phyloP scores from a whole-genome alignment of 768 basidiomycete genomes.

The Agrocybe pediades region DNA sequence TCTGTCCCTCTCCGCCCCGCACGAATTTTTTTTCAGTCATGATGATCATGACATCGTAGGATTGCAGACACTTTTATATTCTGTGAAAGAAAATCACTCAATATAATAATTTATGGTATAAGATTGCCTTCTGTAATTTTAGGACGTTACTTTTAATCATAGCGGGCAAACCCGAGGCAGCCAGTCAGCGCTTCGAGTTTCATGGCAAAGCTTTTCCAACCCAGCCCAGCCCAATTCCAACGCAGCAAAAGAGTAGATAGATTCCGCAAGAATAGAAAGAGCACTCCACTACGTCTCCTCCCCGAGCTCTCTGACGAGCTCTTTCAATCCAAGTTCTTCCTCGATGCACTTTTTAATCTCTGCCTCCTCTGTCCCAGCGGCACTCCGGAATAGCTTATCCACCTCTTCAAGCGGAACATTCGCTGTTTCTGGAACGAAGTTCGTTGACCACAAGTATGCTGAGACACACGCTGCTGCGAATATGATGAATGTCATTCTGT shows the following conservation, averaged over 20 bases:
- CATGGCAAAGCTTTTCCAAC: too few relatives aligned
- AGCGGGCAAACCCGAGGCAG: too few relatives aligned
- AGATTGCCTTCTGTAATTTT: too few relatives aligned
- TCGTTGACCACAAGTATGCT: slow-evolving; percentile 73
- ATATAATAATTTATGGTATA: too few relatives aligned
- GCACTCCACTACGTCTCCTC: slow-evolving; percentile 1
- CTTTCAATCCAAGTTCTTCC: slow-evolving; percentile 51
- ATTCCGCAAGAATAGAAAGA: background rate
- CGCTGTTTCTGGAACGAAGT: slow-evolving; percentile 75
- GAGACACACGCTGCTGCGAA: slow-evolving; percentile 66
- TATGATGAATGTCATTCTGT: slow-evolving; percentile 66
- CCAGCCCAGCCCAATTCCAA: background rate
- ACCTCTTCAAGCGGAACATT: slow-evolving; percentile 77
- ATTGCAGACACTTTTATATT: too few relatives aligned
- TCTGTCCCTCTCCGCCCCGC: too few relatives aligned
- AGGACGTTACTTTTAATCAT: too few relatives aligned
- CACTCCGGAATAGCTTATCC: slow-evolving; percentile 64
- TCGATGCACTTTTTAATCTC: slow-evolving; percentile 49
- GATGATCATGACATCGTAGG: too few relatives aligned
- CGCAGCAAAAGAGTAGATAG: background rate
- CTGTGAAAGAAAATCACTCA: too few relatives aligned
- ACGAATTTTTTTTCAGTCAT: too few relatives aligned
- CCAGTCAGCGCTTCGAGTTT: too few relatives aligned
- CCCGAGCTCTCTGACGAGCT: slow-evolving; percentile 41
- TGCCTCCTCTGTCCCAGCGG: slow-evolving; percentile 57